These are phyloP conservation scores for Apiotrichum montevideense DNA, from an alignment of 1,284 basidiomycete genomes.

Conservation along the genomic window DNA sequence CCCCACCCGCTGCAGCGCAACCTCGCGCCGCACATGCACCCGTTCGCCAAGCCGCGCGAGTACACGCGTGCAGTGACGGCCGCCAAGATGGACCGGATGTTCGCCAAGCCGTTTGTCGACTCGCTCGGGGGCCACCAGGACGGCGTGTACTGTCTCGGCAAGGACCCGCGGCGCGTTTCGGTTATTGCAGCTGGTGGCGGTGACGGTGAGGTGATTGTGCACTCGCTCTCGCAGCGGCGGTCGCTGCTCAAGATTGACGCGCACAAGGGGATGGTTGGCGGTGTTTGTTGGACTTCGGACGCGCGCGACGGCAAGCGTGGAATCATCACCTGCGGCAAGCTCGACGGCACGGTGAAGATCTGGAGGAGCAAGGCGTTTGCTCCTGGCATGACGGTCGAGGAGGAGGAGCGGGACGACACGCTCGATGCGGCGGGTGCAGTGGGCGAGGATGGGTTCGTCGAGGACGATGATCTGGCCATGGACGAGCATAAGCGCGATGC, in stretches of 20 bases:
- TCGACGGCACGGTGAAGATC: slow-evolving; percentile 84
- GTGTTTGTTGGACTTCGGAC: slow-evolving; percentile 49
- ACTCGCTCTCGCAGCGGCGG: slow-evolving; percentile 69
- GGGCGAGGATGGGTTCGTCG: slow-evolving; percentile 40
- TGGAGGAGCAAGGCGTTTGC: slow-evolving; percentile 59
- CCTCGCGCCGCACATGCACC: slow-evolving; percentile 87
- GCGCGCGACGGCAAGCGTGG: slow-evolving; percentile 54
- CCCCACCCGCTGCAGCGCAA: slow-evolving; percentile 74
- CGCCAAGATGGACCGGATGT: slow-evolving; percentile 93
- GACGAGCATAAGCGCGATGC: slow-evolving; percentile 38
- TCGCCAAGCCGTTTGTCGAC: slow-evolving; percentile 91
- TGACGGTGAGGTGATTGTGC: slow-evolving; percentile 89
- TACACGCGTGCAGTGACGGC: slow-evolving; percentile 91
- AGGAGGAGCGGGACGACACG: slow-evolving; percentile 37
- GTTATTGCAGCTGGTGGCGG: slow-evolving; percentile 89
- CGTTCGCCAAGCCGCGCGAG: slow-evolving; percentile 86
- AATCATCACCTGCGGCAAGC: slow-evolving; percentile 76
- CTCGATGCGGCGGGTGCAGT: slow-evolving; percentile 41
- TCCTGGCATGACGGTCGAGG: slow-evolving; percentile 39
- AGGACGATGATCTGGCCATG: slow-evolving; percentile 42
- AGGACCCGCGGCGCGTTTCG: slow-evolving; percentile 69
- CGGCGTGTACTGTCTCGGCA: slow-evolving; percentile 82
- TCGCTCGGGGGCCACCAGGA: slow-evolving; percentile 89
- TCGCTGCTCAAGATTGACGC: slow-evolving; percentile 67
- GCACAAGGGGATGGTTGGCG: slow-evolving; percentile 89